Evolutionary conservation across 192 early-diverging fungal species (phyloP), one percentile per base, ranked within the genome.

Genomic region (Gaertneriomyces semiglobifer): DNA sequence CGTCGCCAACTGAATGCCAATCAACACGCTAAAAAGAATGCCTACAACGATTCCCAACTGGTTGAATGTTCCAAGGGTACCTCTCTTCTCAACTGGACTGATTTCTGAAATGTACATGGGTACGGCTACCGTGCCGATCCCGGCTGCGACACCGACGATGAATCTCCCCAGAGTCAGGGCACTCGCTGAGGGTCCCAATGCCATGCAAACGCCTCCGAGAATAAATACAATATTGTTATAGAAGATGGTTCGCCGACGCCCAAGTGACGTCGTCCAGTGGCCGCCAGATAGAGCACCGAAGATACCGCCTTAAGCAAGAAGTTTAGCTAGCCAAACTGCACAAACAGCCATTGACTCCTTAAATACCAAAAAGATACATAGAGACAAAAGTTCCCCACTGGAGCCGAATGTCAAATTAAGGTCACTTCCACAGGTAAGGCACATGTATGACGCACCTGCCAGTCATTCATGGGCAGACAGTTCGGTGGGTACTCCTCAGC

Each of bases 1-100:
- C 40, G 79, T 81, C 16, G 63, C 58, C 58, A 81, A 73, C 3
- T 86, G 51, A 77, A 88, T 41, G 16, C 75, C 89, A 6, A 84
- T 72, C 9, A 86, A 70, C 62, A 92, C 92, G 1, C 91, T 84
- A 12, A 86, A 63, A 33, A 96, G 78, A 62, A 96, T 84, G 18
- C 94, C 94, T 9, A 84, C 56, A 9, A 94, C 86, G 58, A 93
- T 91, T 43, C 88, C 87, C 54, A 93, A 71, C 76, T 96, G 94
- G 74, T 92, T 92, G 66, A 89, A 79, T n/a, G 87, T 81, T 20
- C 93, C 92, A 41, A 93, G 80, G 41, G 81, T 74, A 0, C 93
- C 93, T 6, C 91, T 79, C n/a, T 81, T 69, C 8, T 74, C 71
- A 46, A 82, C 72, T 2, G 93, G 89, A 5, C 88, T 80, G 16